Conservation (phyloP, 768 basidiomycete genomes). For the Leccinum longicurvipes region DNA sequence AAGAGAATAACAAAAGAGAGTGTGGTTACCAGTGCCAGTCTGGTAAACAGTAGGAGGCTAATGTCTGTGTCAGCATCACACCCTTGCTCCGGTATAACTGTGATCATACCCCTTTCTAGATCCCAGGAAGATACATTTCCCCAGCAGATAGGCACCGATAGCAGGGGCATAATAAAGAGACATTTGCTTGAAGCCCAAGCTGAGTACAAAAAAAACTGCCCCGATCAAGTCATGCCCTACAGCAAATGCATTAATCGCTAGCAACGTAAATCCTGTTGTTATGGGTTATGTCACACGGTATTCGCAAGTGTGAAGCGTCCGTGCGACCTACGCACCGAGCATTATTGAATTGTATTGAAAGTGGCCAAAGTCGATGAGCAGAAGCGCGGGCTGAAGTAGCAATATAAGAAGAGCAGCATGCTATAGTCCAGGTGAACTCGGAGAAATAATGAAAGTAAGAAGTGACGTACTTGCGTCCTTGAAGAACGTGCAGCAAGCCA, state of each 20-base stretch:
- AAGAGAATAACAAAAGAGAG: constrained; percentile 69
- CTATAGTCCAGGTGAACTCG: constrained; percentile 6
- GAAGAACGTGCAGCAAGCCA: constrained; percentile 71
- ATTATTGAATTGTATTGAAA: constrained; percentile 96
- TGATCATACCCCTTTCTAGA: constrained; percentile 56
- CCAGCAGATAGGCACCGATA: constrained; percentile 85
- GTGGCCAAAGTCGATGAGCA: constrained; percentile 88
- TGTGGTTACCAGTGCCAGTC: constrained; percentile 60
- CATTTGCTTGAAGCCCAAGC: constrained; percentile 95
- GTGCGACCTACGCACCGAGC: constrained; percentile 60
- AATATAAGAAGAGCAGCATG: constrained; percentile 65
- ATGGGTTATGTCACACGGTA: neutral
- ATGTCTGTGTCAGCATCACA: constrained; percentile 1
- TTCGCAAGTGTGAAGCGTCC: neutral
- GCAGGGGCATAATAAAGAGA: constrained; percentile 91
- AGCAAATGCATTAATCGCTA: constrained; percentile 69
- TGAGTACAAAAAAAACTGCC: constrained; percentile 77
- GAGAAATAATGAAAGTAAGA: neutral
- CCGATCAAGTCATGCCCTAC: constrained; percentile 68
- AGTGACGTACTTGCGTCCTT: constrained; percentile 65
- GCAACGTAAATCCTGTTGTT: constrained; percentile 58
- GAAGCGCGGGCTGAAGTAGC: constrained; percentile 77
- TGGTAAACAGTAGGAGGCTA: constrained; percentile 56
- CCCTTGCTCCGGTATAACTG: neutral
- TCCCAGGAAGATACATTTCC: constrained; percentile 87